Evolutionary conservation across 75 land plant genomes (phyloP).

Genomic region (Selaginella tamariscina): DNA sequence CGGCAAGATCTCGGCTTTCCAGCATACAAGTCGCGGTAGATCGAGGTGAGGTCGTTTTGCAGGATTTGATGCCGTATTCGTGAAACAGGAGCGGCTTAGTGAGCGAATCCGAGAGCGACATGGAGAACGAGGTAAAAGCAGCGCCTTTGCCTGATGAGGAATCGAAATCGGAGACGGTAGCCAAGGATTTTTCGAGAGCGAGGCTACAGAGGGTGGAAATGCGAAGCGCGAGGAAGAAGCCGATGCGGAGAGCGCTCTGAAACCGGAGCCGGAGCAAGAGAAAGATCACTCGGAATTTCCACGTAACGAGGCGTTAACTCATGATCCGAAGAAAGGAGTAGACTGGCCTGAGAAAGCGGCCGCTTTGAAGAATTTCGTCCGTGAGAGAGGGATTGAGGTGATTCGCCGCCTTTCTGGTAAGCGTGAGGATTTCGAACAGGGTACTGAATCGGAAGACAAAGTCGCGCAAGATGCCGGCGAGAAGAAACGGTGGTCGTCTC

Average conservation of each 20-base stretch:
- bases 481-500: constrained; percentile 40
- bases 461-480: constrained; percentile 6
- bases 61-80: background rate
- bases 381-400: constrained; percentile 38
- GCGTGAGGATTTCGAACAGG: constrained; percentile 23
- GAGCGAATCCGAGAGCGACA: background rate
- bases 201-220: background rate
- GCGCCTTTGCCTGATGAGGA: background rate
- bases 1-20: too few species aligned
- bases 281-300: background rate
- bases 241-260: background rate
- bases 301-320: background rate
- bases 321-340: constrained; percentile 7
- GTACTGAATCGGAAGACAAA: background rate
- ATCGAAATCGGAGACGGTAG: background rate
- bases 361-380: constrained; percentile 50
- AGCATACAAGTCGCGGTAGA: too few species aligned
- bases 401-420: constrained; percentile 51
- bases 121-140: background rate
- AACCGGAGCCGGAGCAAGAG: background rate
- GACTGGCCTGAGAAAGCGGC: constrained; percentile 66
- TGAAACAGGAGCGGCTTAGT: background rate
- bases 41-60: too few species aligned
- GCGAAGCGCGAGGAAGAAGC: background rate
- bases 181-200: background rate